Conservation (phyloP, 495 filamentous ascomycete species). For the Penicillium egyptiacum region DNA sequence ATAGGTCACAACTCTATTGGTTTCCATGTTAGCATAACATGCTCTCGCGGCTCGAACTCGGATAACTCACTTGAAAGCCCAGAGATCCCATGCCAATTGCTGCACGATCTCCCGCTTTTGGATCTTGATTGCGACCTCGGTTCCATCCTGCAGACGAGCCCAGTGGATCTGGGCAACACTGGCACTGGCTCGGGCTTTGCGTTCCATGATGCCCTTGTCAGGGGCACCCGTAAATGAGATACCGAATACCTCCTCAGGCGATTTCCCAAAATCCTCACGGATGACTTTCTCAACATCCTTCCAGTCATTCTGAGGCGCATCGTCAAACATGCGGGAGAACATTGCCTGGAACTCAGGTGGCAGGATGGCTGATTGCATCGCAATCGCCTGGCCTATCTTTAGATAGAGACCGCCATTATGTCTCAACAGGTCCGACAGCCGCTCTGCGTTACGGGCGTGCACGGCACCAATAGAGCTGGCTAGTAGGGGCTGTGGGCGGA, state of each 20-base stretch:
- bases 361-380: slow-evolving; percentile 93
- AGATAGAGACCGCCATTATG: slow-evolving; percentile 91
- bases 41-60: neutral
- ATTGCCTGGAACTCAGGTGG: slow-evolving; percentile 93
- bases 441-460: slow-evolving; percentile 79
- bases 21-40: neutral
- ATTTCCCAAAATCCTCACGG: slow-evolving; percentile 80
- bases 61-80: slow-evolving; percentile 81
- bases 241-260: slow-evolving; percentile 84
- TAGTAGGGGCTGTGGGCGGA: slow-evolving; percentile 71
- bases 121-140: slow-evolving; percentile 91
- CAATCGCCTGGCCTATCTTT: slow-evolving; percentile 97
- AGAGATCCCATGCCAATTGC: slow-evolving; percentile 90
- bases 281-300: slow-evolving; percentile 84
- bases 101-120: slow-evolving; percentile 91
- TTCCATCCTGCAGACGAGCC: slow-evolving; percentile 78
- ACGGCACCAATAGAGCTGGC: slow-evolving; percentile 66
- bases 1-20: slow-evolving; percentile 65
- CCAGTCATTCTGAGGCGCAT: slow-evolving; percentile 95
- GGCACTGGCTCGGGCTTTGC: slow-evolving; percentile 79
- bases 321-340: slow-evolving; percentile 96
- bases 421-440: slow-evolving; percentile 73
- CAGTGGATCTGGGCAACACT: slow-evolving; percentile 97
- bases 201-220: slow-evolving; percentile 81
- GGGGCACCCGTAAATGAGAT: slow-evolving; percentile 70